A percentile compares a stretch with the other conserved stretches of the same genome.
Conservation (phyloP, 139 green algal genomes). For the Ettlia oleoabundans region DNA sequence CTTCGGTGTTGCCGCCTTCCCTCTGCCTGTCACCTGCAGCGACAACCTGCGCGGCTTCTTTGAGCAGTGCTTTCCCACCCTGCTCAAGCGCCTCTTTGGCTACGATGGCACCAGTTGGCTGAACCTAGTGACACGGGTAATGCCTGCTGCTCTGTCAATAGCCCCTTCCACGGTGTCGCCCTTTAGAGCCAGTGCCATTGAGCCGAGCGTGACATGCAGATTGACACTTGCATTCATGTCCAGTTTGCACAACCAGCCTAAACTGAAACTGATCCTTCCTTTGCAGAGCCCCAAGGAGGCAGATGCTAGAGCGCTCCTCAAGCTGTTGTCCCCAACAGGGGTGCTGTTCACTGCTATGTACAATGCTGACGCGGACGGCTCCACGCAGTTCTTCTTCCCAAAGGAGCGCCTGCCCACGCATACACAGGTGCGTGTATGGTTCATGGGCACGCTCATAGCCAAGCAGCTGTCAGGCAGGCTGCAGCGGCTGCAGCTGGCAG, state of each 20-base stretch:
- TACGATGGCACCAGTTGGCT: conserved; percentile 82
- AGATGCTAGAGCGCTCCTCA: conserved; percentile 65
- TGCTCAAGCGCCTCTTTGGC: conserved; percentile 82
- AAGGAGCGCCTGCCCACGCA: conserved; percentile 78
- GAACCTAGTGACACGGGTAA: conserved; percentile 63
- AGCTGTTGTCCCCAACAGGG: conserved; percentile 68
- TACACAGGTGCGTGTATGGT: conserved; percentile 62
- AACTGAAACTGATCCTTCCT: too few species aligned
- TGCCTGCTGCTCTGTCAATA: too few species aligned
- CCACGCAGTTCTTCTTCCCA: conserved; percentile 82
- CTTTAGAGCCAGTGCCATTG: too few species aligned
- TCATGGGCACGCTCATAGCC: background rate
- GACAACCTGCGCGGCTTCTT: conserved; percentile 88
- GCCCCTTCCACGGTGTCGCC: too few species aligned
- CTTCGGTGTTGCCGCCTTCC: too few species aligned
- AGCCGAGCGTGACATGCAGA: too few species aligned
- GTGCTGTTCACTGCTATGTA: conserved; percentile 76
- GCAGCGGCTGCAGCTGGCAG: too few species aligned
- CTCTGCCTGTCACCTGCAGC: conserved; percentile 38
- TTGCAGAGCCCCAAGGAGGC: conserved; percentile 58
- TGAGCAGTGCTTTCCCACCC: conserved; percentile 76
- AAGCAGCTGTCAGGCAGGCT: too few species aligned
- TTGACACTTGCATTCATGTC: too few species aligned
- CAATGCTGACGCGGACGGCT: conserved; percentile 70
- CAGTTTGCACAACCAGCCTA: background rate